phyloP scores from a whole-genome alignment of 345 rosid species.

The Euphorbia tirucalli region DNA sequence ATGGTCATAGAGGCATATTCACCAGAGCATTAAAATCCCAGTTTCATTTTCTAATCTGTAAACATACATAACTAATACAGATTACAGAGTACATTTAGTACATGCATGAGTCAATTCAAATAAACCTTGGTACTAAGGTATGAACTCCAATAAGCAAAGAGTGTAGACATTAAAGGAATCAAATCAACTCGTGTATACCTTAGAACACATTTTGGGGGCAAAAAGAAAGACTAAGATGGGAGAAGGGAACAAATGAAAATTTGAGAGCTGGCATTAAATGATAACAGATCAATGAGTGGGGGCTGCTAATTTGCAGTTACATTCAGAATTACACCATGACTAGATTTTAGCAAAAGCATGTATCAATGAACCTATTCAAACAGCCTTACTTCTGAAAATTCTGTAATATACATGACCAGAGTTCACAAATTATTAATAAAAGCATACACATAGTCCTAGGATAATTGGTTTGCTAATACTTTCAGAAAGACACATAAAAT shows the following conservation, averaged over 20 bases:
- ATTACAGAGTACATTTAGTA: too few species aligned
- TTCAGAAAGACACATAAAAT: neutral
- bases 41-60: neutral
- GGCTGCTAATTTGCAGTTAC: neutral
- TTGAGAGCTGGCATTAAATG: too few species aligned
- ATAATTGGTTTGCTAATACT: neutral
- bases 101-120: too few species aligned
- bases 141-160: too few species aligned
- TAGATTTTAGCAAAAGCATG: neutral
- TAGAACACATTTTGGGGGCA: too few species aligned
- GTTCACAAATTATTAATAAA: neutral
- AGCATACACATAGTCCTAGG: neutral
- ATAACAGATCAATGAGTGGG: too few species aligned
- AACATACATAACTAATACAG: neutral
- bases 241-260: too few species aligned
- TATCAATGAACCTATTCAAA: neutral
- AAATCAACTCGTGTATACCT: too few species aligned
- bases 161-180: too few species aligned
- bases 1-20: neutral
- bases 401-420: neutral
- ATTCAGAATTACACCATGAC: neutral
- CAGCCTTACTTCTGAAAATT: neutral
- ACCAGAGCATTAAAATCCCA: neutral
- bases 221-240: too few species aligned
- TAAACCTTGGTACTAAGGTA: too few species aligned